phyloP scores from a whole-genome alignment of 164 flowering plant species.

The Buxus sempervirens region DNA sequence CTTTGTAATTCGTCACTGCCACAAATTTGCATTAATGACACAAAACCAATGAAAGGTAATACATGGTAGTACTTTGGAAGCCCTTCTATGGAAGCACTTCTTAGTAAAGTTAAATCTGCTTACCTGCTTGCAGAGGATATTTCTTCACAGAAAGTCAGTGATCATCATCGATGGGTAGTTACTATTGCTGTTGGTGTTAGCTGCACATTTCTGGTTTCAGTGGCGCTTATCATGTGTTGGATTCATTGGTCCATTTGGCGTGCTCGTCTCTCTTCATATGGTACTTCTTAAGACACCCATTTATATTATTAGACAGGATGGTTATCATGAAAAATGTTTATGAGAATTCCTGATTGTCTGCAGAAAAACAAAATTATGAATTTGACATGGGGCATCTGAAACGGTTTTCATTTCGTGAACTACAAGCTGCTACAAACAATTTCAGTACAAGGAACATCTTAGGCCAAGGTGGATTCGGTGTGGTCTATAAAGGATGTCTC shows the following conservation, averaged over 20 bases:
- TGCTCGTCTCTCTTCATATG: slow-evolving; percentile 46
- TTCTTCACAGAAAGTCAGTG: slow-evolving; percentile 25
- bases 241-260: slow-evolving; percentile 64
- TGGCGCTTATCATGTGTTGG: slow-evolving; percentile 58
- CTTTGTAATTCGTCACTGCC: slow-evolving; percentile 57
- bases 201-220: slow-evolving; percentile 51
- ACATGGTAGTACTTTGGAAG: neutral
- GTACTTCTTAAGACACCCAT: slow-evolving; percentile 32
- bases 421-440: slow-evolving; percentile 75
- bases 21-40: slow-evolving; percentile 41
- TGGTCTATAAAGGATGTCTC: slow-evolving; percentile 85
- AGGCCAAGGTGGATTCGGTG: slow-evolving; percentile 96
- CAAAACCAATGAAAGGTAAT: slow-evolving; percentile 58
- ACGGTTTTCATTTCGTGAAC: slow-evolving; percentile 80
- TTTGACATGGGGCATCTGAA: slow-evolving; percentile 71
- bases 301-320: neutral
- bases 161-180: slow-evolving; percentile 49
- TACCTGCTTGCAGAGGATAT: slow-evolving; percentile 43
- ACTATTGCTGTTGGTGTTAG: slow-evolving; percentile 50
- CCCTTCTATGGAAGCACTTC: slow-evolving; percentile 6
- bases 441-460: slow-evolving; percentile 74
- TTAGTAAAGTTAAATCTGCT: slow-evolving; percentile 7
- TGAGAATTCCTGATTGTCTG: slow-evolving; percentile 15
- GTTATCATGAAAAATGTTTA: neutral
- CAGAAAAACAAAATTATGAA: slow-evolving; percentile 87